A percentile compares a stretch with the other conserved stretches of the same genome.
Evolutionary conservation across 768 basidiomycete species (phyloP).

Genomic region (Phaffia tasmanica): DNA sequence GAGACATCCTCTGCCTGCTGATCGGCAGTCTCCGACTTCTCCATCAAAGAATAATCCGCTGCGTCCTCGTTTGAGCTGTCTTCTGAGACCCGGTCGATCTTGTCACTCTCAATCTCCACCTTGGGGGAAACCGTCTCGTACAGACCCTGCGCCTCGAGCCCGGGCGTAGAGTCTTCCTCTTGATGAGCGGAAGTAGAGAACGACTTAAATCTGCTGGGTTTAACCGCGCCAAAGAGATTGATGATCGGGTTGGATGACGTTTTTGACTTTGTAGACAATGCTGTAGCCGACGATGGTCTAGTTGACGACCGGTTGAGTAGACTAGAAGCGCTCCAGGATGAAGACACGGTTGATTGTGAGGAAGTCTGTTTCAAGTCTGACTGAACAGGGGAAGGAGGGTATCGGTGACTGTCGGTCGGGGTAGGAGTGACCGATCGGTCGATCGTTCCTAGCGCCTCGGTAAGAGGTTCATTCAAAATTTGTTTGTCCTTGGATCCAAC

Average conservation of each 20-base stretch:
- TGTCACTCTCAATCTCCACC: too few species aligned
- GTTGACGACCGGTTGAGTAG: slow-evolving; percentile 3
- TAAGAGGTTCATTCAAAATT: background rate
- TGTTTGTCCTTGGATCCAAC: too few species aligned
- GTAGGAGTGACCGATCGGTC: background rate
- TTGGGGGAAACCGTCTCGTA: too few species aligned
- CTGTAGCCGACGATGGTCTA: background rate
- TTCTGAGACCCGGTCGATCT: too few species aligned
- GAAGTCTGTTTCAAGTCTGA: background rate
- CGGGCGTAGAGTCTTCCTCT: slow-evolving; percentile 6
- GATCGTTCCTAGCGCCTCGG: background rate
- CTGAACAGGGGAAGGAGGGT: background rate
- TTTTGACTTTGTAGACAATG: background rate
- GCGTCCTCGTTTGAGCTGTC: background rate
- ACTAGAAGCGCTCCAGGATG: slow-evolving; percentile 8
- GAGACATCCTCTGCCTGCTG: slow-evolving; percentile 44
- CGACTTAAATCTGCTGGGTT: too few species aligned
- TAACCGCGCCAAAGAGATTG: too few species aligned
- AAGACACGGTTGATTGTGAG: background rate
- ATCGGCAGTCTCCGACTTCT: slow-evolving; percentile 50
- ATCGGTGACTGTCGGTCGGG: background rate
- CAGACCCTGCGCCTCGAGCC: background rate
- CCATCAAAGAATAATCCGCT: slow-evolving; percentile 63
- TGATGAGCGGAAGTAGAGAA: too few species aligned
- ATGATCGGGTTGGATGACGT: background rate